phyloP scores from a whole-genome alignment of 164 flowering plant genomes.

The Sextonia rubra region DNA sequence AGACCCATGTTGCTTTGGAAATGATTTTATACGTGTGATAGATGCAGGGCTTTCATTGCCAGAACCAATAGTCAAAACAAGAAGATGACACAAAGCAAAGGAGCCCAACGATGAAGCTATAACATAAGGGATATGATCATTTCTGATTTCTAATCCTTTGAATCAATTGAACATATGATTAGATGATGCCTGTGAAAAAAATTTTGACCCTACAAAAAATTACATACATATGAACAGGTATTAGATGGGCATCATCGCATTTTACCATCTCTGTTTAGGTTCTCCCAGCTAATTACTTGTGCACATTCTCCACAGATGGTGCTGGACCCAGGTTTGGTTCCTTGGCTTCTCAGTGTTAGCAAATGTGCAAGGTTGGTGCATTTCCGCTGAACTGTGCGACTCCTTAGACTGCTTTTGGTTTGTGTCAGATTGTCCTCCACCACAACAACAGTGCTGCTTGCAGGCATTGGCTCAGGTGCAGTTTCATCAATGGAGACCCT shows the following conservation, averaged over 20 bases:
- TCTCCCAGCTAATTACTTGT: slow-evolving; percentile 71
- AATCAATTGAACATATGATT: background rate
- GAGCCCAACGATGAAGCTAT: too few species aligned
- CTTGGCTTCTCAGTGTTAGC: slow-evolving; percentile 81
- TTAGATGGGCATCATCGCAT: background rate
- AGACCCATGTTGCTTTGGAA: too few species aligned
- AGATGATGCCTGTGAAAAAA: background rate
- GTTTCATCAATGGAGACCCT: slow-evolving; percentile 45
- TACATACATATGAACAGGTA: background rate
- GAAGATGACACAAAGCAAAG: too few species aligned
- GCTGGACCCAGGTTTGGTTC: slow-evolving; percentile 62
- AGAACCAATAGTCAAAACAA: too few species aligned
- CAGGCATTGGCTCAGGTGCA: slow-evolving; percentile 27
- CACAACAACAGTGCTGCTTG: slow-evolving; percentile 15
- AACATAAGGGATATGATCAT: too few species aligned
- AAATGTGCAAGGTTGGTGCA: slow-evolving; percentile 82
- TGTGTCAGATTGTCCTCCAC: slow-evolving; percentile 15
- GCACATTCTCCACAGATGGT: slow-evolving; percentile 93
- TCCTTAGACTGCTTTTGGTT: slow-evolving; percentile 26
- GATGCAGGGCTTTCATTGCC: too few species aligned
- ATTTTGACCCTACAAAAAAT: slow-evolving; percentile 1
- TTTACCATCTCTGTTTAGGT: slow-evolving; percentile 28
- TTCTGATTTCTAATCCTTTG: background rate
- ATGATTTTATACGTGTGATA: too few species aligned
- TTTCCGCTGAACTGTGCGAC: slow-evolving; percentile 32